Evolutionary conservation across 306 rosid species (phyloP).

Genomic region (Trifolium repens): DNA sequence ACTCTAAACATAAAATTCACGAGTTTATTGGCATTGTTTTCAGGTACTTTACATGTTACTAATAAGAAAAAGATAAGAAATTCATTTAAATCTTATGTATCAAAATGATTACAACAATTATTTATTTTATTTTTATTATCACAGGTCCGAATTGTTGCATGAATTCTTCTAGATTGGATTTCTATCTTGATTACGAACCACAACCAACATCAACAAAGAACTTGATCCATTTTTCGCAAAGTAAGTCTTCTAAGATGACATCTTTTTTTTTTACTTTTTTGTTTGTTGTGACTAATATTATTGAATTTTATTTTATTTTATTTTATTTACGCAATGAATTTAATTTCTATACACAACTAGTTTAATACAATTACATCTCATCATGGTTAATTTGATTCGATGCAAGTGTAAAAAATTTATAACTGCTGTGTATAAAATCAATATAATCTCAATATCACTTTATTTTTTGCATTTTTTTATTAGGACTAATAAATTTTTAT

Average conservation of each 20-base stretch:
- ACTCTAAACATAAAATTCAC: conserved; percentile 57
- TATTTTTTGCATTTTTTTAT: not conserved
- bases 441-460: too few species aligned
- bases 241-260: conserved; percentile 46
- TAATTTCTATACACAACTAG: too few species aligned
- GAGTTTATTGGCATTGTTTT: conserved; percentile 51
- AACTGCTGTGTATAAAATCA: too few species aligned
- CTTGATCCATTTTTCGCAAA: conserved; percentile 79
- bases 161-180: conserved; percentile 55
- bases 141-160: conserved; percentile 77
- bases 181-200: conserved; percentile 41
- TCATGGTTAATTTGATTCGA: too few species aligned
- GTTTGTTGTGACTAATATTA: too few species aligned
- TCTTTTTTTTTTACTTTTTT: too few species aligned
- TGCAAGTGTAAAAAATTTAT: too few species aligned
- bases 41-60: conserved; percentile 47
- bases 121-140: not conserved
- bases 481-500: not conserved
- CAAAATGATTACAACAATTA: not conserved
- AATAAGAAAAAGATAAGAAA: too few species aligned
- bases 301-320: too few species aligned
- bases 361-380: too few species aligned
- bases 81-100: not conserved
- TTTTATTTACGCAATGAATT: too few species aligned
- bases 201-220: conserved; percentile 77